Evolutionary conservation across 2,329 filamentous ascomycete genomes (phyloP).

Genomic region (Claviceps monticola): DNA sequence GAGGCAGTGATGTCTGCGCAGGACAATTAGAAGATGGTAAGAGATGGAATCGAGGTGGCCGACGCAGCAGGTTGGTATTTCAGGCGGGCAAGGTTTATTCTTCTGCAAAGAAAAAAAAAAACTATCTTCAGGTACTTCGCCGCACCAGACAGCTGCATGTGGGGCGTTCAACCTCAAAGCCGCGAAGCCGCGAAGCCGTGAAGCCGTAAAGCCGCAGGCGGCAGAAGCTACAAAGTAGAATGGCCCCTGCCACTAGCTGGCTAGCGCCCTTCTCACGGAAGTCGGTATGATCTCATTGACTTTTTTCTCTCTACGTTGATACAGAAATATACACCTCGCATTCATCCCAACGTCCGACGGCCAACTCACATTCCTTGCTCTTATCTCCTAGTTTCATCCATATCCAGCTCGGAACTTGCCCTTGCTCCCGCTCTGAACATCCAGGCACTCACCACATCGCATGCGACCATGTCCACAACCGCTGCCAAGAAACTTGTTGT

Average conservation of each 20-base stretch:
- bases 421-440: background rate
- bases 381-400: background rate
- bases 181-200: background rate
- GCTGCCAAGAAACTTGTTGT: slow-evolving; percentile 64
- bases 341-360: background rate
- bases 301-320: background rate
- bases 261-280: background rate
- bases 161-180: background rate
- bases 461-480: slow-evolving; percentile 35
- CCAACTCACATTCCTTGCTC: background rate
- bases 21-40: too few species aligned
- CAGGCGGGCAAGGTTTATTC: too few species aligned
- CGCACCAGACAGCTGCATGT: background rate
- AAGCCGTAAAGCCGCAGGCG: background rate
- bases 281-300: slow-evolving; percentile 1
- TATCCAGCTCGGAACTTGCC: too few species aligned
- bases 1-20: background rate
- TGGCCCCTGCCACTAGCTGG: background rate
- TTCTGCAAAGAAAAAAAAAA: too few species aligned
- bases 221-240: too few species aligned
- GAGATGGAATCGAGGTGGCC: too few species aligned
- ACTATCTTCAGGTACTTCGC: too few species aligned
- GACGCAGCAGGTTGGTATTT: too few species aligned
- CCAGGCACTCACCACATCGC: background rate
- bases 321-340: background rate